phyloP scores from a whole-genome alignment of 441 rosid genomes.

The Capsella rubella region DNA sequence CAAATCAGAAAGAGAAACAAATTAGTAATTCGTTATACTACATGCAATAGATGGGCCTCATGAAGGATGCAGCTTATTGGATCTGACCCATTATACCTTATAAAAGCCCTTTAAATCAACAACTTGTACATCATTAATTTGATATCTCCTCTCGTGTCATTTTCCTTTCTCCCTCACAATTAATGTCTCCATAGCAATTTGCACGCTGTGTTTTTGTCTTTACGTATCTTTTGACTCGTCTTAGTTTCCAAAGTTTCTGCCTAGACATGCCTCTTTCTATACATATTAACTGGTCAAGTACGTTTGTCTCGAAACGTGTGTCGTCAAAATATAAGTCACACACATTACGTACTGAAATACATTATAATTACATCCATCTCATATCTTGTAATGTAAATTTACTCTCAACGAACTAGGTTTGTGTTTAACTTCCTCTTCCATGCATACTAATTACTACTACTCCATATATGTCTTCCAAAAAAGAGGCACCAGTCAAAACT shows the following conservation, averaged over 20 bases:
- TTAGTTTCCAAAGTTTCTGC: too few relatives aligned
- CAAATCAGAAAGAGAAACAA: too few relatives aligned
- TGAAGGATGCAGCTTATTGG: slow-evolving; percentile 1
- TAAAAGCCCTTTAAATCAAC: neutral
- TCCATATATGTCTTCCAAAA: neutral
- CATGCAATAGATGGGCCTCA: neutral
- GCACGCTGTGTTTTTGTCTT: slow-evolving; percentile 21
- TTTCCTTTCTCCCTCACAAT: slow-evolving; percentile 22
- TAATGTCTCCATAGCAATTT: slow-evolving; percentile 19
- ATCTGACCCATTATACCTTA: neutral
- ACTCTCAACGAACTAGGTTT: slow-evolving; percentile 22
- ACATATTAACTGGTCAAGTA: neutral
- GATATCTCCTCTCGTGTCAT: slow-evolving; percentile 24
- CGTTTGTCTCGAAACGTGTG: slow-evolving; percentile 10
- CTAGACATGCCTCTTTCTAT: neutral
- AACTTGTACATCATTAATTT: neutral
- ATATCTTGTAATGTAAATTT: neutral
- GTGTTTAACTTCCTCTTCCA: slow-evolving; percentile 26
- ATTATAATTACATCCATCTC: neutral
- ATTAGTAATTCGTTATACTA: too few relatives aligned
- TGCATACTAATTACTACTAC: neutral
- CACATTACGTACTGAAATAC: neutral
- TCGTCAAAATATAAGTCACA: slow-evolving; percentile 23
- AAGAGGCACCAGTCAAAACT: slow-evolving; percentile 29
- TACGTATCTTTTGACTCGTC: neutral